Conservation (phyloP, 495 filamentous ascomycete species). For the Tuber calosporum region DNA sequence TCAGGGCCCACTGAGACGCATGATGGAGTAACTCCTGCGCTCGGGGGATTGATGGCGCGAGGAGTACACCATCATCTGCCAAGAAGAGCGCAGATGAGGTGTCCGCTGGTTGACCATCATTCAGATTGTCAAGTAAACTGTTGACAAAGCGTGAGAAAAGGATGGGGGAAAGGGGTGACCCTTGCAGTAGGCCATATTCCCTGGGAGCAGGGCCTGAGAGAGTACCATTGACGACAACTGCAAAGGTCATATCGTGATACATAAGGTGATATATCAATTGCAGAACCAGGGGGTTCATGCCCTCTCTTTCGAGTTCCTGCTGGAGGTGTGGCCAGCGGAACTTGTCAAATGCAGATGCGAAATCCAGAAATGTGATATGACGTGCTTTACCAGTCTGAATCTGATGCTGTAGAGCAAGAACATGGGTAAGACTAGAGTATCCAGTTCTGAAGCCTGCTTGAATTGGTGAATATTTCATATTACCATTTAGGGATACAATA, state of each 20-base stretch:
- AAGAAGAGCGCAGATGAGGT: too few species aligned
- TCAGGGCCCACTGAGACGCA: too few species aligned
- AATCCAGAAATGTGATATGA: background rate
- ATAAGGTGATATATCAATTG: background rate
- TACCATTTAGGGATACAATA: too few species aligned
- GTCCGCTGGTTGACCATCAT: background rate
- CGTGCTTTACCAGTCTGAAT: fast-evolving
- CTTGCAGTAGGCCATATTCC: background rate
- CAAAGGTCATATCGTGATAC: background rate
- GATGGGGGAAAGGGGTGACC: background rate
- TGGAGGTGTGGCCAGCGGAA: background rate
- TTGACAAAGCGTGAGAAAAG: background rate
- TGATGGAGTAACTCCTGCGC: too few species aligned
- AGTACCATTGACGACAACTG: background rate
- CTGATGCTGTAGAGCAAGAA: too few species aligned
- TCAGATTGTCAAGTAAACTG: background rate
- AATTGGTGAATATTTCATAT: too few species aligned
- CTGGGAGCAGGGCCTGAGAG: background rate
- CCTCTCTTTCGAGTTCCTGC: background rate
- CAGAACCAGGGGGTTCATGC: background rate
- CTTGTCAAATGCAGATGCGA: background rate
- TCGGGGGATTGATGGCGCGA: too few species aligned
- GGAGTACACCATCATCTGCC: too few species aligned
- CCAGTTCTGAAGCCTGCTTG: too few species aligned
- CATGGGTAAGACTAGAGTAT: too few species aligned